These are phyloP conservation scores for Auricularia heimuer DNA, from an alignment of 768 basidiomycete species.

Conservation along the genomic window DNA sequence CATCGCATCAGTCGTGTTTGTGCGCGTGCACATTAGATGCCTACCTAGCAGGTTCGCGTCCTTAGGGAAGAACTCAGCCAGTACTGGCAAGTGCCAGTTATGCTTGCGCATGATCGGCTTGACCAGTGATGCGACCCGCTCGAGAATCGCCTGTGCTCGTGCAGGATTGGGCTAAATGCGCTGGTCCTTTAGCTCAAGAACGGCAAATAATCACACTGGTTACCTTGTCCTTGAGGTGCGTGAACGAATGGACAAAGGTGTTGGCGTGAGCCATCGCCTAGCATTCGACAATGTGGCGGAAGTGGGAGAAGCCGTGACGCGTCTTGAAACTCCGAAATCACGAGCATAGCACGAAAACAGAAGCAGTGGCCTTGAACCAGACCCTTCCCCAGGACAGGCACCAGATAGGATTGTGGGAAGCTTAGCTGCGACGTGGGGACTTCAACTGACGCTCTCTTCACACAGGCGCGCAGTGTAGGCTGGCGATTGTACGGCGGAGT, in stretches of 20 bases:
- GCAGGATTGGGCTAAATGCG: slow-evolving; percentile 44
- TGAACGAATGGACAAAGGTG: slow-evolving; percentile 51
- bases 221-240: slow-evolving; percentile 51
- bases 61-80: slow-evolving; percentile 85
- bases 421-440: too few relatives aligned
- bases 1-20: background rate
- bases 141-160: slow-evolving; percentile 56
- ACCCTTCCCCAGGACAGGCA: too few relatives aligned
- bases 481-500: too few relatives aligned
- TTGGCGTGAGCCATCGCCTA: background rate
- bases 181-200: background rate
- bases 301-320: too few relatives aligned
- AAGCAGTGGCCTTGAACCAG: too few relatives aligned
- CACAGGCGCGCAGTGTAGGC: too few relatives aligned
- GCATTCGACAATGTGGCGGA: too few relatives aligned
- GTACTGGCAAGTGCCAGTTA: slow-evolving; percentile 64
- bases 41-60: slow-evolving; percentile 62
- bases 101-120: slow-evolving; percentile 92
- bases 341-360: too few relatives aligned
- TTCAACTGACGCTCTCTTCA: too few relatives aligned
- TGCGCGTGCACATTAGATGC: slow-evolving; percentile 17
- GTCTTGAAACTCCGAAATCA: too few relatives aligned
- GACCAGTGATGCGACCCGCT: slow-evolving; percentile 65
- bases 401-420: too few relatives aligned
- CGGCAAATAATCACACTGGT: background rate